Evolutionary conservation across 306 rosid genomes (phyloP).

Genomic region (Herpetospermum pedunculosum): DNA sequence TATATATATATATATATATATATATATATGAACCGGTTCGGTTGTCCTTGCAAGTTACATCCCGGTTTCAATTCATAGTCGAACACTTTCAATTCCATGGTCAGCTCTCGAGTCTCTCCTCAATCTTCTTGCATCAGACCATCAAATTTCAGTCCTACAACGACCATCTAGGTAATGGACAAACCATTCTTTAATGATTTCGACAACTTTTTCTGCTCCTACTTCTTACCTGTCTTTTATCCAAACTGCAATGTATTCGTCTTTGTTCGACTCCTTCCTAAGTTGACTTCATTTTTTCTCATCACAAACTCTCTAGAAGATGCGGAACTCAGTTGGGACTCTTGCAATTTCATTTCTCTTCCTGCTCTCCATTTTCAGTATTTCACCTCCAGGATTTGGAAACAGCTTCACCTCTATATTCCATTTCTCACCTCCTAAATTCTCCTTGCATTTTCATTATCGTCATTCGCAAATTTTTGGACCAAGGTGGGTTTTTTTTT

Average conservation of each 20-base stretch:
- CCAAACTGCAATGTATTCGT: neutral
- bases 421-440: slow-evolving; percentile 11
- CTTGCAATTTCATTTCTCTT: slow-evolving; percentile 2
- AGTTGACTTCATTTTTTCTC: neutral
- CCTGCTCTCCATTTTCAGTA: slow-evolving; percentile 1
- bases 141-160: neutral
- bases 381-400: slow-evolving; percentile 15
- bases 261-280: neutral
- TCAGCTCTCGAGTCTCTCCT: too few relatives aligned
- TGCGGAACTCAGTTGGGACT: slow-evolving; percentile 15
- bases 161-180: too few relatives aligned
- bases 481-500: slow-evolving; percentile 8
- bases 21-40: too few relatives aligned
- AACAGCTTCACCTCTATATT: slow-evolving; percentile 16
- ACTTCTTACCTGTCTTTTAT: neutral
- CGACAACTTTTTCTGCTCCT: neutral
- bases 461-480: slow-evolving; percentile 1
- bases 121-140: too few relatives aligned
- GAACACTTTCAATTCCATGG: too few relatives aligned
- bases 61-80: too few relatives aligned
- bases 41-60: too few relatives aligned
- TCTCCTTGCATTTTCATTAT: slow-evolving; percentile 10
- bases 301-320: neutral
- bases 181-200: too few relatives aligned
- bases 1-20: too few relatives aligned